These are phyloP conservation scores for Gloeostereum incarnatum DNA, from an alignment of 768 basidiomycete species.

Conservation along the genomic window DNA sequence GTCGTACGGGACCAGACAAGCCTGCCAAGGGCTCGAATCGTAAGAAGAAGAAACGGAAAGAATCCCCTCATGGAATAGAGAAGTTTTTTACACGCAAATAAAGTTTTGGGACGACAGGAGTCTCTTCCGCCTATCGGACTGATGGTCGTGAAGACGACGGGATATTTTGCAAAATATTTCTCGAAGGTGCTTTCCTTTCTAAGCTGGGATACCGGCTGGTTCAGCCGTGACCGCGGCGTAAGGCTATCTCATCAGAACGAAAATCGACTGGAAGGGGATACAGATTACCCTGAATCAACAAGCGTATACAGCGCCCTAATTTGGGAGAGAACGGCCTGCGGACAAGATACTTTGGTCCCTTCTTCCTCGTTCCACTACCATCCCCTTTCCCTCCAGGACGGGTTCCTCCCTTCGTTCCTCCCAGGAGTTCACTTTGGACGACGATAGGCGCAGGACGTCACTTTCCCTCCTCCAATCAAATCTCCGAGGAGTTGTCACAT, in stretches of 20 bases:
- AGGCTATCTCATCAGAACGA: too few species aligned
- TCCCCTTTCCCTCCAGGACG: conserved; percentile 20
- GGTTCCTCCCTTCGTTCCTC: conserved; percentile 19
- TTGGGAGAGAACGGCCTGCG: conserved; percentile 20
- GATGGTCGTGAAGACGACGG: neutral
- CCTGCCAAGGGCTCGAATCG: conserved; percentile 8
- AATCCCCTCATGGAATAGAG: conserved; percentile 23
- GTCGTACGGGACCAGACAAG: too few species aligned
- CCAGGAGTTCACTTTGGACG: conserved; percentile 13
- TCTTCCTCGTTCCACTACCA: conserved; percentile 3
- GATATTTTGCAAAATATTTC: too few species aligned
- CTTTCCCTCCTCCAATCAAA: conserved; percentile 13
- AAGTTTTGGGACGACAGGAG: conserved; percentile 9
- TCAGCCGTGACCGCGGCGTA: too few species aligned
- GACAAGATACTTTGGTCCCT: conserved; percentile 8
- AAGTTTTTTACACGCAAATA: conserved; percentile 27
- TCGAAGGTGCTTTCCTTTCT: too few species aligned
- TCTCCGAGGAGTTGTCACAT: too few species aligned
- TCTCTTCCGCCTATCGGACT: conserved; percentile 4
- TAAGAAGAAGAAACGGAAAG: conserved; percentile 21
- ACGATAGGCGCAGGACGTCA: conserved; percentile 34
- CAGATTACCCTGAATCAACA: conserved; percentile 3
- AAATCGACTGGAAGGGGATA: neutral
- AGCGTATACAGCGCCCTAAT: conserved; percentile 9
- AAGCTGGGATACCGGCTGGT: too few species aligned